Evolutionary conservation across 768 basidiomycete species (phyloP).

Genomic region (Tricholoma flavovirens): DNA sequence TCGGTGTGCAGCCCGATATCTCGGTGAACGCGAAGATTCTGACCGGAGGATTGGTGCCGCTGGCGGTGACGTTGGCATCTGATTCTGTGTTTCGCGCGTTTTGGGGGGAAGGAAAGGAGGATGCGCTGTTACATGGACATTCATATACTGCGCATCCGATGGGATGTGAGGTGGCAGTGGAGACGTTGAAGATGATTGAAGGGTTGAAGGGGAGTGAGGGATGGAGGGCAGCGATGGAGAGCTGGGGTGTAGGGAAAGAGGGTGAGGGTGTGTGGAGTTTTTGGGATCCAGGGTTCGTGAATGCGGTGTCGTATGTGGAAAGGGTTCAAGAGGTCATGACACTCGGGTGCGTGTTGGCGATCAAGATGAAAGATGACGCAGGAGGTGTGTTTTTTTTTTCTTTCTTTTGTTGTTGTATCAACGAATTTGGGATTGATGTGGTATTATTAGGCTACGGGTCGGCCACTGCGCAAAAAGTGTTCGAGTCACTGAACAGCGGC

Average conservation of each 20-base stretch:
- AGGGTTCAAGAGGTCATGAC: constrained; percentile 77
- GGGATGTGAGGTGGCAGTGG: constrained; percentile 87
- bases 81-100: constrained; percentile 80
- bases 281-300: constrained; percentile 75
- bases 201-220: constrained; percentile 38
- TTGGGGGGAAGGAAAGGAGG: constrained; percentile 64
- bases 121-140: constrained; percentile 90
- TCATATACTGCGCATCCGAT: constrained; percentile 94
- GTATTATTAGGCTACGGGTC: constrained; percentile 46
- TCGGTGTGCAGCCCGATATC: constrained; percentile 79
- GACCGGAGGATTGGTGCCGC: constrained; percentile 87
- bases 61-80: constrained; percentile 80
- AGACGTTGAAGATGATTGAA: constrained; percentile 66
- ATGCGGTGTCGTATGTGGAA: constrained; percentile 48
- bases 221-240: constrained; percentile 54
- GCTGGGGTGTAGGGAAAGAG: constrained; percentile 41
- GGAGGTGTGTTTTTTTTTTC: constrained; percentile 40
- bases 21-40: constrained; percentile 90
- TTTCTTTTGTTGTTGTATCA: too few relatives aligned
- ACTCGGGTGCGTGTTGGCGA: constrained; percentile 77
- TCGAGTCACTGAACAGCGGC: constrained; percentile 21
- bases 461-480: constrained; percentile 56
- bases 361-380: constrained; percentile 58
- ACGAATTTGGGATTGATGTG: neutral
- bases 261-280: constrained; percentile 65